A percentile compares a stretch with the other conserved stretches of the same genome.
Conservation (phyloP, 1,284 basidiomycete genomes). For the Heterobasidion parviporum region DNA sequence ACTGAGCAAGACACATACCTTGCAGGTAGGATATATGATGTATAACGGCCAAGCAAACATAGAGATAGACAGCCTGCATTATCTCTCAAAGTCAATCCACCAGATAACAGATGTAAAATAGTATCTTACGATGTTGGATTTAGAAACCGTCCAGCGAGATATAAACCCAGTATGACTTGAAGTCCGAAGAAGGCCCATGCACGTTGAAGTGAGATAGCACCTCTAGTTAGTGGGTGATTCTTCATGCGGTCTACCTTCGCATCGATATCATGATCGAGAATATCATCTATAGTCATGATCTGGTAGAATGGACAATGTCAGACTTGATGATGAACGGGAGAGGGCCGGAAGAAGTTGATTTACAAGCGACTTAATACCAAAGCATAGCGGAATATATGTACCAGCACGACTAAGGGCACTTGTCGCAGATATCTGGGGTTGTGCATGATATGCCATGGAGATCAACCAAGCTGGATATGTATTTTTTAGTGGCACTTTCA, state of each 20-base stretch:
- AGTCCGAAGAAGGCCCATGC: background rate
- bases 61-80: background rate
- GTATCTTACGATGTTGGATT: background rate
- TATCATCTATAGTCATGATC: slow-evolving; percentile 1
- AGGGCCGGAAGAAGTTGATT: background rate
- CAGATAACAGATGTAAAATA: background rate
- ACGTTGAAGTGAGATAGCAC: background rate
- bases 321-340: too few species aligned
- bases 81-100: background rate
- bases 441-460: background rate
- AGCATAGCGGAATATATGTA: background rate
- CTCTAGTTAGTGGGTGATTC: background rate
- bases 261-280: slow-evolving; percentile 1
- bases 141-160: background rate
- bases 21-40: background rate
- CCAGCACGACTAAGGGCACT: background rate
- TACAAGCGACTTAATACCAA: background rate
- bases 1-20: background rate
- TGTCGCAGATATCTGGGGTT: background rate
- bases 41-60: background rate
- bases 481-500: background rate
- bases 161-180: background rate
- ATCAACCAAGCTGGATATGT: background rate
- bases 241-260: background rate
- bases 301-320: background rate